Evolutionary conservation across 192 early-diverging fungal species (phyloP), one percentile per base, ranked within the genome.

Genomic region (Allomyces macrogynus): DNA sequence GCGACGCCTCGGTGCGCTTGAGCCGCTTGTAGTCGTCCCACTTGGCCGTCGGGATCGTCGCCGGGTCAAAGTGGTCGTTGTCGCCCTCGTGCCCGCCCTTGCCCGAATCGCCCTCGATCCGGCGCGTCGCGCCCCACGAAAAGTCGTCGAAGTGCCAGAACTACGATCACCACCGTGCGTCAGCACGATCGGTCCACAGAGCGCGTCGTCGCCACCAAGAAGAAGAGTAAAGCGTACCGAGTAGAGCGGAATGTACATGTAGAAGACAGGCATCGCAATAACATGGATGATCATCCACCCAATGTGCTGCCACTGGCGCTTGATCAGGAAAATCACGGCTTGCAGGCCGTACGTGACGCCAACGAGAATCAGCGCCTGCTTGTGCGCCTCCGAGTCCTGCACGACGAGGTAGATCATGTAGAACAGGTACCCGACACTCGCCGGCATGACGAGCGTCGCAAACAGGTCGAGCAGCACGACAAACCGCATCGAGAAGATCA

Each of bases 261-360:
- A 84, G 72, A 94, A 97, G 23, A 93, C 76, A 11, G 92, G 92
- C 66, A 93, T 88, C 18, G 92, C 91, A 25, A 92, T 62, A 60
- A 97, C 85, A 66, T 88, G 90, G 49, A 97, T 87, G 67, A 99
- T 85, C 93, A 99, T 95, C 93, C 93, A 97, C 24, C 86, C 86
- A 70, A 95, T 89, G 65, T 89, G 88, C 72, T 91, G 86, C 86
- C 87, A 91, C 74, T 93, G 89, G 25, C 88, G 79, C 68, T 92
- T 87, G 60, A 96, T 64, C 65, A 90, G 79, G 68, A 81, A 85
- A 61, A 84, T 81, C 26, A 84, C 67, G 3, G 80, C 80, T 63
- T 84, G 82, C 65, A 78, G 75, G 71, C 77, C 93, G 71, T 97
- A 97, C 18, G 87, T 88, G 61, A 79, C 90, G 1, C 79, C 89